Percentiles rank a stretch among this genome's conserved stretches.
phyloP scores from a whole-genome alignment of 148 eudicot genomes.

The Vaccinium myrtillus region DNA sequence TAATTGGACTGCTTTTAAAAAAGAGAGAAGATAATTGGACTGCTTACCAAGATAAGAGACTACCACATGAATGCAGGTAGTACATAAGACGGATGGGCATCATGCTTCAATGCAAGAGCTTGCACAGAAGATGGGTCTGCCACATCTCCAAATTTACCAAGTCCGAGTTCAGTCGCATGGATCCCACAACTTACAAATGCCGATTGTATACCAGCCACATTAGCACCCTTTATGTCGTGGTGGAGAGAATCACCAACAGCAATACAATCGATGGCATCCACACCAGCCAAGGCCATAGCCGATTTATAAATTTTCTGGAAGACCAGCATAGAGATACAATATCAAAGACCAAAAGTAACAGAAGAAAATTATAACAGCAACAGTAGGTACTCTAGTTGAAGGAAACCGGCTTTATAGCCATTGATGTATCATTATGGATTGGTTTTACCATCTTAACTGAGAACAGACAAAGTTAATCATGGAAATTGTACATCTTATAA shows the following conservation, averaged over 20 bases:
- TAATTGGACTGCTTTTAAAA: slow-evolving; percentile 2
- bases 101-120: slow-evolving; percentile 56
- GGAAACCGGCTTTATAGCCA: background rate
- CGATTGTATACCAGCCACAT: slow-evolving; percentile 68
- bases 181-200: slow-evolving; percentile 71
- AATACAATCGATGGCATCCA: slow-evolving; percentile 68
- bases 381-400: background rate
- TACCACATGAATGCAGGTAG: slow-evolving; percentile 78
- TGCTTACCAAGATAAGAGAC: slow-evolving; percentile 23
- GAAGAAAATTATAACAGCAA: background rate
- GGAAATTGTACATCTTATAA: background rate
- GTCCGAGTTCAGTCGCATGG: slow-evolving; percentile 83
- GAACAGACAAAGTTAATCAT: background rate
- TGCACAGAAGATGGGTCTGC: slow-evolving; percentile 54
- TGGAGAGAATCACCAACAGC: slow-evolving; percentile 96
- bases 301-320: slow-evolving; percentile 73
- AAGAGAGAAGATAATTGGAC: background rate
- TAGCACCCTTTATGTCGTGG: slow-evolving; percentile 94
- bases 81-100: slow-evolving; percentile 63
- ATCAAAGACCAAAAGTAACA: background rate
- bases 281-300: slow-evolving; percentile 74
- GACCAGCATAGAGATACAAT: background rate
- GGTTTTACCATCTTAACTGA: background rate
- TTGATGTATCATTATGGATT: background rate
- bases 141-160: slow-evolving; percentile 53